Evolutionary conservation across 495 filamentous ascomycete species (phyloP).

Genomic region (Aspergillus nidulans): DNA sequence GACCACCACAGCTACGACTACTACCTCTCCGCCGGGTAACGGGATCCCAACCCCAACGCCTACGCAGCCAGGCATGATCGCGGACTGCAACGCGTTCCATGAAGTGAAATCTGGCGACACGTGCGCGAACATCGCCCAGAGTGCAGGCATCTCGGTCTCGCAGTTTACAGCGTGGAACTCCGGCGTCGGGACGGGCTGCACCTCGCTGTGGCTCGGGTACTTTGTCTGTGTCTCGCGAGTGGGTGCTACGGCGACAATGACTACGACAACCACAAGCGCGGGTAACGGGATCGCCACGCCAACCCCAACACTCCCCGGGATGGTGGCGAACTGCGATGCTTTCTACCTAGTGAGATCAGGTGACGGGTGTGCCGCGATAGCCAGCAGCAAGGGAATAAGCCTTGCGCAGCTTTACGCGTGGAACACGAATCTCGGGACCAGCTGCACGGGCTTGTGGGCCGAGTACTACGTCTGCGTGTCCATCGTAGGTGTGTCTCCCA

Average conservation of each 20-base stretch:
- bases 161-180: not conserved
- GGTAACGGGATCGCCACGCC: slow-evolving; percentile 2
- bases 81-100: too few species aligned
- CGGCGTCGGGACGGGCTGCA: slow-evolving; percentile 2
- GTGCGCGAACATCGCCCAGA: not conserved
- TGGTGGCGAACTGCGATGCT: slow-evolving; percentile 2
- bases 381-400: not conserved
- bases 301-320: slow-evolving; percentile 2
- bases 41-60: not conserved
- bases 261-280: not conserved
- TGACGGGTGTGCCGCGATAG: not conserved
- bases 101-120: too few species aligned
- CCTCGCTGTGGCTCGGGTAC: not conserved
- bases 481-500: not conserved
- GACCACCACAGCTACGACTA: not conserved
- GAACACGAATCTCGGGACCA: not conserved
- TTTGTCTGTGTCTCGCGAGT: not conserved
- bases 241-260: not conserved
- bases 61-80: not conserved
- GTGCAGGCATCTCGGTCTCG: not conserved
- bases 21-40: not conserved
- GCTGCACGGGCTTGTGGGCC: not conserved
- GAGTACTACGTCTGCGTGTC: slow-evolving; percentile 8
- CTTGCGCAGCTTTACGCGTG: slow-evolving; percentile 3
- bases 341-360: not conserved